A percentile compares a stretch with the other conserved stretches of the same genome.
phyloP scores from a whole-genome alignment of 2,329 filamentous ascomycete species.

The Berkeleyomyces rouxiae region DNA sequence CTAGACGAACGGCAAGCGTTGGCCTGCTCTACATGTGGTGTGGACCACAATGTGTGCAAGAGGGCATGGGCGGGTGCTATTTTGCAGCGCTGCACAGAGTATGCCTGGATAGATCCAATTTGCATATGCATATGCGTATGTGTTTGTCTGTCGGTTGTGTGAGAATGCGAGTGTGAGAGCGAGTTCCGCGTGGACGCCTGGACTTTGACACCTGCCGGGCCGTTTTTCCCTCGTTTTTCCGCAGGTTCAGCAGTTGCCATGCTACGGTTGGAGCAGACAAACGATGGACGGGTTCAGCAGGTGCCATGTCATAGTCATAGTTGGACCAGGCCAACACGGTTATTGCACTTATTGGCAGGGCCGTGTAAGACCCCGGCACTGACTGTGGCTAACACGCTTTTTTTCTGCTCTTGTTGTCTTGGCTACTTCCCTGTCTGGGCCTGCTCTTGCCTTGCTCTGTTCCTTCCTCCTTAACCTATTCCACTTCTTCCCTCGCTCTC shows the following conservation, averaged over 20 bases:
- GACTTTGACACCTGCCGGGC: not conserved
- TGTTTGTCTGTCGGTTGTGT: not conserved
- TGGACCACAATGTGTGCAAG: not conserved
- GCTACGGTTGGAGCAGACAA: not conserved
- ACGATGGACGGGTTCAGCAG: not conserved
- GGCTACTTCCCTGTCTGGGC: constrained; percentile 1
- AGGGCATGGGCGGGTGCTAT: not conserved
- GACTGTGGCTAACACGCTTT: constrained; percentile 2
- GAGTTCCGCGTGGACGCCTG: too few relatives aligned
- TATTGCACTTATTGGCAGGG: not conserved
- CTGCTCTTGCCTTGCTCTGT: constrained; percentile 19
- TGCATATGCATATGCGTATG: not conserved
- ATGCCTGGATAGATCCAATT: not conserved
- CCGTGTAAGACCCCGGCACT: constrained; percentile 1
- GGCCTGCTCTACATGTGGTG: not conserved
- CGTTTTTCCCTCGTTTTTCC: not conserved
- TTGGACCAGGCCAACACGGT: not conserved
- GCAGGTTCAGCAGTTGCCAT: not conserved
- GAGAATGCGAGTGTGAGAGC: not conserved
- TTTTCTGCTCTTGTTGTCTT: constrained; percentile 1
- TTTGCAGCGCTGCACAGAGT: not conserved
- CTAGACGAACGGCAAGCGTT: not conserved
- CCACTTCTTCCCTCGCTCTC: constrained; percentile 2
- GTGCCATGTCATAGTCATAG: not conserved
- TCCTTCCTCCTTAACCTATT: constrained; percentile 16